Evolutionary conservation across 2,329 filamentous ascomycete genomes (phyloP).

Genomic region (Colletotrichum viniferum): DNA sequence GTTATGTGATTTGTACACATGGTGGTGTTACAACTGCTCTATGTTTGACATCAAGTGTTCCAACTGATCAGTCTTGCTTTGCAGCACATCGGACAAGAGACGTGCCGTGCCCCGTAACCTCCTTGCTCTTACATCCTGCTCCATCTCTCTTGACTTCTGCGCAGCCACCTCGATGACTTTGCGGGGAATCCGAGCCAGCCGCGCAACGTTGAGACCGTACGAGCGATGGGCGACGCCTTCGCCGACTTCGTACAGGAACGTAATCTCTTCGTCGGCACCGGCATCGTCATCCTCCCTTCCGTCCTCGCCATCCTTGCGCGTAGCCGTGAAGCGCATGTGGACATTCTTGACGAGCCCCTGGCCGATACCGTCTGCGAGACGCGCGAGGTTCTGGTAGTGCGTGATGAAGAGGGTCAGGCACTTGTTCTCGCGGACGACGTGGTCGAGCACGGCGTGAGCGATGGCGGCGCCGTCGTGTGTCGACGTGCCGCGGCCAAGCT

Average conservation of each 20-base stretch:
- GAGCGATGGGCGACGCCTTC: slow-evolving; percentile 92
- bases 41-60: slow-evolving; percentile 60
- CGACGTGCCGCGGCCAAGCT: slow-evolving; percentile 89
- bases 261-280: slow-evolving; percentile 75
- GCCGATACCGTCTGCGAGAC: slow-evolving; percentile 70
- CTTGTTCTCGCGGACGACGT: slow-evolving; percentile 75
- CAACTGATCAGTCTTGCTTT: slow-evolving; percentile 43
- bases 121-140: slow-evolving; percentile 71
- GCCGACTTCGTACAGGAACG: slow-evolving; percentile 91
- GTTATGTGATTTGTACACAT: neutral
- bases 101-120: slow-evolving; percentile 57
- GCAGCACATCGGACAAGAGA: slow-evolving; percentile 47
- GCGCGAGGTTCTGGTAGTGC: slow-evolving; percentile 87
- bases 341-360: slow-evolving; percentile 76
- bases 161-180: slow-evolving; percentile 79
- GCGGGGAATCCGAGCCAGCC: slow-evolving; percentile 80
- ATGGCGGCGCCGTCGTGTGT: slow-evolving; percentile 98
- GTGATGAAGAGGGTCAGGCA: slow-evolving; percentile 95
- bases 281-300: slow-evolving; percentile 14
- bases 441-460: slow-evolving; percentile 86
- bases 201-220: slow-evolving; percentile 92
- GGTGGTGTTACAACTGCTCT: slow-evolving; percentile 58
- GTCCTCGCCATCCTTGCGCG: slow-evolving; percentile 24
- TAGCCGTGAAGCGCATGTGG: slow-evolving; percentile 84
- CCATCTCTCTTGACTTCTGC: slow-evolving; percentile 80